Evolutionary conservation across 495 filamentous ascomycete species (phyloP), one percentile per base, ranked within the genome.

Genomic region (Jackrogersella multiformis): DNA sequence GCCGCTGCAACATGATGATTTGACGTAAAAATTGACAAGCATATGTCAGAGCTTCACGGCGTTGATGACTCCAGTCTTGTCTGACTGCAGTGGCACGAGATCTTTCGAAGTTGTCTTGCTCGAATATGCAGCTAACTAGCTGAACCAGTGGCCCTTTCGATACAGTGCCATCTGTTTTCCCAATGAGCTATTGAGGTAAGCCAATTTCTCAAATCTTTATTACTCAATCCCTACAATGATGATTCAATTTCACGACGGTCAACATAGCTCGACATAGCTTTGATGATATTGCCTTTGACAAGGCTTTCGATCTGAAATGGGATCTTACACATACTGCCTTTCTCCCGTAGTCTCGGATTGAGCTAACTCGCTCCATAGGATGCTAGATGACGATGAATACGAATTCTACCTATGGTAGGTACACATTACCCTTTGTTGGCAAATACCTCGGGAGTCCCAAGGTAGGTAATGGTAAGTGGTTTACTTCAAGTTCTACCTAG

Each of bases 231-330:
- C 56, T 76, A 67, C 59, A 71, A 82, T 82, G 82, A 91, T 91
- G 90, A 95, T 93, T 89, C 90, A 80, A 64, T 88, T 89, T 97
- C 93, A 97, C 93, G 93, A 97, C 93, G 93, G 93, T 97, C 93
- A 91, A 89, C 93, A 91, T 94, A 97, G 86, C 88, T 83, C 69
- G 56, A 87, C 45, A 49, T 73, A 84, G 87, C 85, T 82, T 91
- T 96, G 92, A 94, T 93, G 92, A 94, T 83, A 90, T 82, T 81
- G 89, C 92, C 91, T 87, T 86, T 94, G 91, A 95, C 92, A 89
- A 82, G 92, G 92, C 89, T 71, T 80, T 80, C 70, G 74, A 83
- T 84, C 88, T 91, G 89, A 89, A 75, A 80, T 57, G 67, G 72
- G 69, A 61, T 49, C 58, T 36, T 41, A 36, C 15, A 24, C 46